phyloP scores from a whole-genome alignment of 2,329 filamentous ascomycete genomes.

The Ophiosphaerella narmari region DNA sequence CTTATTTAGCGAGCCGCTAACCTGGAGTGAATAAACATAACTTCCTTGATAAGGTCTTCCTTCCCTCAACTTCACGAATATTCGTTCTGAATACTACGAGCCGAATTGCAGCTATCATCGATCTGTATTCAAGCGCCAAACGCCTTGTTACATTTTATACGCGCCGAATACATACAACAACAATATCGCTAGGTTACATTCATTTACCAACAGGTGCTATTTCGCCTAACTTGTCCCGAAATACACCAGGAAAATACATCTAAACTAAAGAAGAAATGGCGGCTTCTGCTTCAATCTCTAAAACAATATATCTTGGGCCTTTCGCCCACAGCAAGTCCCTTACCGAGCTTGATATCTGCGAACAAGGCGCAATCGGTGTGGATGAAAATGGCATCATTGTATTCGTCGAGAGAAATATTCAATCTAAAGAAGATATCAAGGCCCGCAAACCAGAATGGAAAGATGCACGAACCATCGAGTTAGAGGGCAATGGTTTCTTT shows the following conservation, averaged over 20 bases:
- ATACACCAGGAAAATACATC: too few species aligned
- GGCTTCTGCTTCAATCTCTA: conserved; percentile 30
- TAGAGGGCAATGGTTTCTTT: conserved; percentile 68
- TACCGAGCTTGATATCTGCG: conserved; percentile 55
- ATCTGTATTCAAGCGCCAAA: too few species aligned
- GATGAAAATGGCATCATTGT: conserved; percentile 58
- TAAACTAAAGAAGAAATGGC: conserved; percentile 17
- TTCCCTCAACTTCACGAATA: conserved; percentile 3
- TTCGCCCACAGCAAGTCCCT: conserved; percentile 63
- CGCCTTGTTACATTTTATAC: too few species aligned
- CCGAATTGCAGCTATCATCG: too few species aligned
- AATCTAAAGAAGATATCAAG: conserved; percentile 21
- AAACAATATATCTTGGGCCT: conserved; percentile 61
- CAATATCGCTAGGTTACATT: too few species aligned
- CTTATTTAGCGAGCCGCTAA: conserved; percentile 21
- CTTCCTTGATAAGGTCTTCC: conserved; percentile 19
- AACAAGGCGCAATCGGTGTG: conserved; percentile 56
- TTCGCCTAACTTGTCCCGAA: too few species aligned
- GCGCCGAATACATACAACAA: too few species aligned
- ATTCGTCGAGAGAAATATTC: conserved; percentile 49
- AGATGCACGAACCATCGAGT: conserved; percentile 45
- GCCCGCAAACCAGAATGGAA: conserved; percentile 43
- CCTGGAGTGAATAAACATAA: conserved; percentile 5
- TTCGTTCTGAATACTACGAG: background rate
- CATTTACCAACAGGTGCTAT: too few species aligned